These are phyloP conservation scores for Pythium vanterpoolii DNA, from an alignment of 352 stramenopile species.

Conservation along the genomic window DNA sequence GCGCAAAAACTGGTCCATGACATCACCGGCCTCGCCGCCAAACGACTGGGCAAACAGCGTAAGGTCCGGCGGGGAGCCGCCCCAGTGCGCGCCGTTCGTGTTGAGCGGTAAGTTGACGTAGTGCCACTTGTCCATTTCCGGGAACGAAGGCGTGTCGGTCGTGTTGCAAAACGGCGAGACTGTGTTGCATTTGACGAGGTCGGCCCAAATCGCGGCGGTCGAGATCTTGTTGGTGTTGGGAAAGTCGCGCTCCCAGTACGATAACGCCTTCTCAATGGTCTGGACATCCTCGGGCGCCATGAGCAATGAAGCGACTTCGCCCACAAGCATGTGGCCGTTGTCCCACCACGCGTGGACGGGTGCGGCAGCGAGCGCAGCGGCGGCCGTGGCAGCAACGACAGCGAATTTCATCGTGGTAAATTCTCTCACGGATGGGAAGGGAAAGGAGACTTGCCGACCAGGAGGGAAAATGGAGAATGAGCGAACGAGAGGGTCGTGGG, in stretches of 20 bases:
- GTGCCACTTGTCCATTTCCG: constrained; percentile 61
- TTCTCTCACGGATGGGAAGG: not conserved
- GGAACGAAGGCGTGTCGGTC: constrained; percentile 34
- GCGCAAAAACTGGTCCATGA: constrained; percentile 42
- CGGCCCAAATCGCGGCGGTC: constrained; percentile 33
- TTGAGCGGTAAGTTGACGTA: constrained; percentile 66
- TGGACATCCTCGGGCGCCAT: constrained; percentile 23
- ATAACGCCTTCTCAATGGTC: constrained; percentile 27
- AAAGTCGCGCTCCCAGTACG: constrained; percentile 25
- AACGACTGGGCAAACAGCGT: constrained; percentile 48
- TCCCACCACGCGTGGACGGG: constrained; percentile 31
- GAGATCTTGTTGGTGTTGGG: constrained; percentile 29
- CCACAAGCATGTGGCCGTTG: constrained; percentile 34
- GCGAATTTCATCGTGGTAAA: constrained; percentile 2
- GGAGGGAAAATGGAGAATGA: constrained; percentile 17
- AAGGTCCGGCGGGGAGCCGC: constrained; percentile 37
- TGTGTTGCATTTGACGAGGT: constrained; percentile 31
- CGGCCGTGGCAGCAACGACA: not conserved
- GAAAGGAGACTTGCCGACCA: not conserved
- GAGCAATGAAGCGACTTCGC: constrained; percentile 28
- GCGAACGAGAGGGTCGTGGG: no score
- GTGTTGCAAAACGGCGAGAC: constrained; percentile 14
- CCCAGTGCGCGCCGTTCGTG: constrained; percentile 45
- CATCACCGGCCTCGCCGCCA: constrained; percentile 42
- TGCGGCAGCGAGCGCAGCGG: constrained; percentile 3